Evolutionary conservation across 305 asterid genomes (phyloP).

Genomic region (Stenogyne calaminthoides): DNA sequence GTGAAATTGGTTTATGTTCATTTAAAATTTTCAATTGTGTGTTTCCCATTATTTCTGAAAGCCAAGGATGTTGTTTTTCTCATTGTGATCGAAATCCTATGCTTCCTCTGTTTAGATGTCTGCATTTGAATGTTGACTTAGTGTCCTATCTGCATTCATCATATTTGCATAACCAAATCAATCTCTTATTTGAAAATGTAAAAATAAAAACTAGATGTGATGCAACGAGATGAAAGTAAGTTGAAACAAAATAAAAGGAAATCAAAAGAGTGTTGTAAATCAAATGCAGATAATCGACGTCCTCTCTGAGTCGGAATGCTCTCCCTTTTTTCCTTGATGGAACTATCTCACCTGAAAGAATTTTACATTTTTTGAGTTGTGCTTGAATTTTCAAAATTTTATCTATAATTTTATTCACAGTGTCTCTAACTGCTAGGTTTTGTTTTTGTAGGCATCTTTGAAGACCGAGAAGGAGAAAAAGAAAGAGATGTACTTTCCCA

Average conservation of each 20-base stretch:
- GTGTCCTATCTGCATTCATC: not conserved
- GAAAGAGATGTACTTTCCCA: constrained; percentile 68
- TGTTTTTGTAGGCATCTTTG: constrained; percentile 50
- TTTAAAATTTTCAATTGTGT: not conserved
- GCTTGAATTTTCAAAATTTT: not conserved
- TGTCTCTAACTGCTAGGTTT: not conserved
- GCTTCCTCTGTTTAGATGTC: not conserved
- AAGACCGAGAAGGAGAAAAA: constrained; percentile 64
- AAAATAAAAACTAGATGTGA: not conserved
- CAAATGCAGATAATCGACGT: not conserved
- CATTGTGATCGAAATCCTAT: not conserved
- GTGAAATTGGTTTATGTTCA: not conserved
- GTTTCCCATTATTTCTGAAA: not conserved
- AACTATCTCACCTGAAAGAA: not conserved
- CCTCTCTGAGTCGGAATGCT: not conserved
- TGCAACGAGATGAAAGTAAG: not conserved
- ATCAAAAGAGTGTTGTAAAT: not conserved
- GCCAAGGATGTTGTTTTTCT: not conserved
- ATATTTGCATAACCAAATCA: not conserved
- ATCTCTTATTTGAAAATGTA: not conserved
- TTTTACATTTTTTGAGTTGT: no score
- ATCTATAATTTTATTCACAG: not conserved
- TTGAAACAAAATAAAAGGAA: not conserved
- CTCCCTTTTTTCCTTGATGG: no score
- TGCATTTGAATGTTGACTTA: not conserved